Evolutionary conservation across 345 rosid species (phyloP).

Genomic region (Diplotaxis tenuifolia): DNA sequence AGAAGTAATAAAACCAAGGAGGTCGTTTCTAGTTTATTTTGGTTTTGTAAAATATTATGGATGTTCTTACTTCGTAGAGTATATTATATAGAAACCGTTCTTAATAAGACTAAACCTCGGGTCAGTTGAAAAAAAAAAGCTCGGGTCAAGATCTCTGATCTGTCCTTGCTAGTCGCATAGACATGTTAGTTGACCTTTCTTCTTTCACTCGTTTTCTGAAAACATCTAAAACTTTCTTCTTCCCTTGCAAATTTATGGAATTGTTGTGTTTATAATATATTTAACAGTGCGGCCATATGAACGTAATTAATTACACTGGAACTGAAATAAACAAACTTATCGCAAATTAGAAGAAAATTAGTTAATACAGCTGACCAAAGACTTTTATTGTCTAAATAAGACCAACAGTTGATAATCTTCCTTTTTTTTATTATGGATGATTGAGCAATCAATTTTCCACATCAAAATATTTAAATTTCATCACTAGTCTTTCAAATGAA

Average conservation of each 20-base stretch:
- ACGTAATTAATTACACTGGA: constrained; percentile 21
- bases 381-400: constrained; percentile 35
- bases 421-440: constrained; percentile 27
- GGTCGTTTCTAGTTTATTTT: not conserved
- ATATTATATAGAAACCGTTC: not conserved
- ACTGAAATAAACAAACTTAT: constrained; percentile 28
- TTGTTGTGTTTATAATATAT: constrained; percentile 1
- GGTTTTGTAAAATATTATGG: not conserved
- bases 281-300: constrained; percentile 15
- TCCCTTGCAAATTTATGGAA: constrained; percentile 9
- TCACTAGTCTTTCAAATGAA: not conserved
- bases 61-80: not conserved
- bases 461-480: constrained; percentile 16
- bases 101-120: not conserved
- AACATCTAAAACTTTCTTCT: not conserved
- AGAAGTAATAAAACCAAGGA: not conserved
- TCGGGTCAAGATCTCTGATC: constrained; percentile 41
- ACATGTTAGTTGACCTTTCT: constrained; percentile 42
- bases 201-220: constrained; percentile 31
- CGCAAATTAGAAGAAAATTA: constrained; percentile 12
- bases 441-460: constrained; percentile 29
- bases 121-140: too few species aligned
- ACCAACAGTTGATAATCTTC: constrained; percentile 31
- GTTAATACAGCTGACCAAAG: constrained; percentile 31
- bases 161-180: constrained; percentile 32